Percentiles rank a stretch among this genome's conserved stretches.
Conservation (phyloP, 2,329 filamentous ascomycete species). For the Tolypocladium inflatum region DNA sequence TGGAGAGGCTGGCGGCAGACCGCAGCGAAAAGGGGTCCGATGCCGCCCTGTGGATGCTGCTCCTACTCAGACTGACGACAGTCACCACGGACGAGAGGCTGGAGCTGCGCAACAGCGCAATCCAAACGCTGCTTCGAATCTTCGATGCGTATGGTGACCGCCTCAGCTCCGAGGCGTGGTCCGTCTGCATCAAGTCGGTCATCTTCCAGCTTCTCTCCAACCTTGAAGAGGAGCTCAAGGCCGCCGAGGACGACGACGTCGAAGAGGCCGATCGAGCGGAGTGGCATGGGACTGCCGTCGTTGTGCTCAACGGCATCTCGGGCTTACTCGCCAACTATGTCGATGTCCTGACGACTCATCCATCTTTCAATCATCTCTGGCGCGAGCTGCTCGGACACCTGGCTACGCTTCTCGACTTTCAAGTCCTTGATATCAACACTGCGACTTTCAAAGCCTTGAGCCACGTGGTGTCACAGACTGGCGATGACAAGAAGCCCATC, state of each 20-base stretch:
- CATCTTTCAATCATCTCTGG: conserved; percentile 67
- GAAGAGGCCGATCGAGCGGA: conserved; percentile 39
- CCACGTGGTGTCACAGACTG: conserved; percentile 47
- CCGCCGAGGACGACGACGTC: conserved; percentile 24
- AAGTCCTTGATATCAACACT: conserved; percentile 60
- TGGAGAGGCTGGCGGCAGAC: conserved; percentile 48
- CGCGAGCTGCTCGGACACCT: conserved; percentile 62
- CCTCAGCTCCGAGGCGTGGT: conserved; percentile 70
- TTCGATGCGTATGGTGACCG: conserved; percentile 86
- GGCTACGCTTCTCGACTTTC: conserved; percentile 50
- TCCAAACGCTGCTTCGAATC: conserved; percentile 84
- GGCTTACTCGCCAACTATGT: conserved; percentile 69
- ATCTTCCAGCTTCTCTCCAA: conserved; percentile 69
- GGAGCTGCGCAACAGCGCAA: conserved; percentile 76
- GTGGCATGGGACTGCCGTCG: conserved; percentile 67
- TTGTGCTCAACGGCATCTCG: conserved; percentile 64
- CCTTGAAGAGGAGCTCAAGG: conserved; percentile 48
- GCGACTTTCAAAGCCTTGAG: conserved; percentile 60
- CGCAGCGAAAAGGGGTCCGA: conserved; percentile 51
- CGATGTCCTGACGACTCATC: conserved; percentile 56
- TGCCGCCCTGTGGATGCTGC: conserved; percentile 68
- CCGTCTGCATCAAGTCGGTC: conserved; percentile 70
- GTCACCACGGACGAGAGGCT: conserved; percentile 63
- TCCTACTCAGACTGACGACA: conserved; percentile 60
- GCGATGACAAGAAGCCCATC: conserved; percentile 29